phyloP scores from a whole-genome alignment of 345 rosid genomes.

The Hibiscus trionum region DNA sequence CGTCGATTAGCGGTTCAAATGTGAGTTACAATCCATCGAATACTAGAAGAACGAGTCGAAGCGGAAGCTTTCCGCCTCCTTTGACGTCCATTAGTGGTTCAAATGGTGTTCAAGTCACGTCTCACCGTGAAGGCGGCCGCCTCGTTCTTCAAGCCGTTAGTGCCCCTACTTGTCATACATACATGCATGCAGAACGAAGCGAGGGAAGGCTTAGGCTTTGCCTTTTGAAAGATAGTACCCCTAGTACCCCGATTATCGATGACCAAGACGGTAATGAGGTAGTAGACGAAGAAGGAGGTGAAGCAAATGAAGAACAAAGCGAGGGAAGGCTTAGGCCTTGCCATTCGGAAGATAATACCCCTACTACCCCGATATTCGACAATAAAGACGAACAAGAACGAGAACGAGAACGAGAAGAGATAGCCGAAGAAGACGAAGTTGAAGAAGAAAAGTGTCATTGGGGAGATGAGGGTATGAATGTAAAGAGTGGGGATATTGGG shows the following conservation, averaged over 20 bases:
- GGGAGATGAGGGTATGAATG: constrained; percentile 17
- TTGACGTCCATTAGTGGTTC: constrained; percentile 52
- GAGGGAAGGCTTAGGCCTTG: no score
- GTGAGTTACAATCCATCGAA: background rate
- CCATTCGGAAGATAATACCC: no score
- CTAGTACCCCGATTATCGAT: background rate
- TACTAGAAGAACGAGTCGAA: constrained; percentile 20
- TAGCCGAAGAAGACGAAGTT: background rate
- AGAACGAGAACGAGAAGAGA: background rate
- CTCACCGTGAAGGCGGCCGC: constrained; percentile 64
- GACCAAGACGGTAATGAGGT: background rate
- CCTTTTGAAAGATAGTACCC: constrained; percentile 12
- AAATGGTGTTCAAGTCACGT: constrained; percentile 34
- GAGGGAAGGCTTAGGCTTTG: constrained; percentile 64
- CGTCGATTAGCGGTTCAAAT: constrained; percentile 40
- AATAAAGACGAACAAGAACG: background rate
- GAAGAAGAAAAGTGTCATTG: constrained; percentile 17
- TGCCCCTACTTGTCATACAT: constrained; percentile 22
- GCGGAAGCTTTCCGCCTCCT: constrained; percentile 64
- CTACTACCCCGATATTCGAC: background rate
- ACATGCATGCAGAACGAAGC: constrained; percentile 54
- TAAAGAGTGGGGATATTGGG: constrained; percentile 15
- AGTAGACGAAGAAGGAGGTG: background rate
- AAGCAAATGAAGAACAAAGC: no score
- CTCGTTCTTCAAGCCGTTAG: constrained; percentile 52